phyloP scores from a whole-genome alignment of 1,284 basidiomycete genomes.

The Austroboletus novae-zelandiae region DNA sequence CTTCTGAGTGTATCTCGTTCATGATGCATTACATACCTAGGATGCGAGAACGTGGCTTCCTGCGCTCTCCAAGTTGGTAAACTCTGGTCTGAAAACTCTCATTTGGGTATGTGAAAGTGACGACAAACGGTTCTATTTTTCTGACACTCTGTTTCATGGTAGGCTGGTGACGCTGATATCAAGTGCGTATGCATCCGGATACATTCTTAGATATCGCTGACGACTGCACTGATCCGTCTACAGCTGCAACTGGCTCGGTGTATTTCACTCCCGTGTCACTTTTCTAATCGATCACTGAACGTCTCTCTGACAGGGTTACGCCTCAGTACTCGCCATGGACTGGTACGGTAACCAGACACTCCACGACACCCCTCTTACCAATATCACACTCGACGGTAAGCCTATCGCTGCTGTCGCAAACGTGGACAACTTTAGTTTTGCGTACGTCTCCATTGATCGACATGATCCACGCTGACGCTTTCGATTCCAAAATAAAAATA shows the following conservation, averaged over 20 bases:
- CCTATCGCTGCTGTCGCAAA: conserved; percentile 58
- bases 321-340: conserved; percentile 55
- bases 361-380: conserved; percentile 49
- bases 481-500: conserved; percentile 16
- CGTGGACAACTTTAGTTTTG: conserved; percentile 63
- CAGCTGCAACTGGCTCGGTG: conserved; percentile 67
- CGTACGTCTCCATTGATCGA: conserved; percentile 36
- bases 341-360: conserved; percentile 57
- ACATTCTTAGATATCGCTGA: not conserved
- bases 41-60: conserved; percentile 55
- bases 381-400: conserved; percentile 52
- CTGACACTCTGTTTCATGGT: not conserved
- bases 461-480: not conserved
- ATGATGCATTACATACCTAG: conserved; percentile 25
- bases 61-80: conserved; percentile 47
- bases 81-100: conserved; percentile 54
- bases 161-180: conserved; percentile 68
- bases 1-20: too few relatives aligned
- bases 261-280: conserved; percentile 6
- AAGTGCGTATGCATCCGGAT: conserved; percentile 37
- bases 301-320: conserved; percentile 34
- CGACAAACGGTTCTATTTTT: not conserved
- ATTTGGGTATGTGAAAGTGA: conserved; percentile 48
- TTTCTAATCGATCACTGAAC: too few relatives aligned
- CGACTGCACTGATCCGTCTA: not conserved